Evolutionary conservation across 257 asterid genomes (phyloP).

Genomic region (Nicotiana undulata): DNA sequence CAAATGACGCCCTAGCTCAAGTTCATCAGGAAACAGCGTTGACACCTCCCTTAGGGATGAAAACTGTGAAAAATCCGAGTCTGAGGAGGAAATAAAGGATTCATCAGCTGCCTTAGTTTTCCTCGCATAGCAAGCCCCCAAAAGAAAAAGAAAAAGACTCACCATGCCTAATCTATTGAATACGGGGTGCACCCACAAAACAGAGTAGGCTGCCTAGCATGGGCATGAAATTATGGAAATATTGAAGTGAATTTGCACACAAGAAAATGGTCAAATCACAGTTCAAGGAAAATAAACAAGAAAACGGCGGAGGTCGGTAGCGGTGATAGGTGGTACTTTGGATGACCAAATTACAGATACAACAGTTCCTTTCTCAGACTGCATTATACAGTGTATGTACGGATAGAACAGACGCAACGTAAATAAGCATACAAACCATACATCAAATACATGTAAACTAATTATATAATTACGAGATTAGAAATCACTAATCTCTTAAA

Average conservation of each 20-base stretch:
- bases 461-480: no score
- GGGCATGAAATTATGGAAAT: neutral
- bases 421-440: no score
- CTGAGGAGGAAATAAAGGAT: neutral
- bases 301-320: neutral
- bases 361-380: neutral
- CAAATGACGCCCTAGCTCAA: neutral
- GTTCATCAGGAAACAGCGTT: constrained; percentile 4
- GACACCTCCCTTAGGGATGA: neutral
- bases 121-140: no score
- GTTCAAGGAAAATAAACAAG: neutral
- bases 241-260: neutral
- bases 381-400: no score
- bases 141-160: no score
- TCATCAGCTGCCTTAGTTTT: no score
- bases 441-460: no score
- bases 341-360: no score
- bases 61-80: neutral
- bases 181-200: neutral
- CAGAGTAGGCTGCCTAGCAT: neutral
- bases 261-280: neutral
- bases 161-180: neutral
- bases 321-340: no score
- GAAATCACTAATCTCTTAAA: no score
- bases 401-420: no score